Conservation (phyloP, 1,284 basidiomycete genomes). For the Malassezia slooffiae region DNA sequence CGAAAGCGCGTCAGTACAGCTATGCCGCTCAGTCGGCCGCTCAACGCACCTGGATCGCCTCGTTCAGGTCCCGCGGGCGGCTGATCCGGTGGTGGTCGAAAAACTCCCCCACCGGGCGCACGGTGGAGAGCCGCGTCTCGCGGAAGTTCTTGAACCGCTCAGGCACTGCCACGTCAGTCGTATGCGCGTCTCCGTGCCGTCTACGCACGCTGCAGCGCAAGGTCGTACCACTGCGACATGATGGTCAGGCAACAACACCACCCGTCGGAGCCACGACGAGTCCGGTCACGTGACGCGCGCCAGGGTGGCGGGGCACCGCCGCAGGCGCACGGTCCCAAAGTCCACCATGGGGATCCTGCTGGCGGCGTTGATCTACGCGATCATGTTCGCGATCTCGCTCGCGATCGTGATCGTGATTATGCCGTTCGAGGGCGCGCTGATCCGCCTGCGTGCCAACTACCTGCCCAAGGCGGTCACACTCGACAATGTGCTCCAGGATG, state of each 20-base stretch:
- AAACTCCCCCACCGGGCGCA: slow-evolving; percentile 57
- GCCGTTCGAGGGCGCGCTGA: slow-evolving; percentile 37
- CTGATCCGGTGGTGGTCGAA: slow-evolving; percentile 83
- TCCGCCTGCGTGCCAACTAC: slow-evolving; percentile 42
- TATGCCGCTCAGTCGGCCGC: background rate
- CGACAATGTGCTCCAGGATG: slow-evolving; percentile 41
- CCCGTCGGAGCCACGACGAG: no score
- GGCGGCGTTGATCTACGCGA: no score
- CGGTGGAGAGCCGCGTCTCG: slow-evolving; percentile 71
- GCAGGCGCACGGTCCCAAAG: no score
- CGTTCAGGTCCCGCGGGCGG: slow-evolving; percentile 56
- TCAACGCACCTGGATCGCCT: slow-evolving; percentile 48
- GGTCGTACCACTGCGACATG: no score
- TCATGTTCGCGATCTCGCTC: no score
- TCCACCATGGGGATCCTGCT: no score
- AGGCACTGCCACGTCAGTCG: slow-evolving; percentile 18
- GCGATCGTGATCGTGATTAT: slow-evolving; percentile 23
- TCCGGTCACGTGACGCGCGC: no score
- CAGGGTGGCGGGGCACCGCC: no score
- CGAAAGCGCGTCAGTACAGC: background rate
- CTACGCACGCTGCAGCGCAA: slow-evolving; percentile 10
- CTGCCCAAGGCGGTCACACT: slow-evolving; percentile 42
- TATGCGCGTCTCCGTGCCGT: no score
- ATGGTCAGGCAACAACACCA: no score
- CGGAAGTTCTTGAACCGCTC: slow-evolving; percentile 30